These are phyloP conservation scores for Kwoniella heveanensis DNA, from an alignment of 768 basidiomycete species.

Conservation along the genomic window DNA sequence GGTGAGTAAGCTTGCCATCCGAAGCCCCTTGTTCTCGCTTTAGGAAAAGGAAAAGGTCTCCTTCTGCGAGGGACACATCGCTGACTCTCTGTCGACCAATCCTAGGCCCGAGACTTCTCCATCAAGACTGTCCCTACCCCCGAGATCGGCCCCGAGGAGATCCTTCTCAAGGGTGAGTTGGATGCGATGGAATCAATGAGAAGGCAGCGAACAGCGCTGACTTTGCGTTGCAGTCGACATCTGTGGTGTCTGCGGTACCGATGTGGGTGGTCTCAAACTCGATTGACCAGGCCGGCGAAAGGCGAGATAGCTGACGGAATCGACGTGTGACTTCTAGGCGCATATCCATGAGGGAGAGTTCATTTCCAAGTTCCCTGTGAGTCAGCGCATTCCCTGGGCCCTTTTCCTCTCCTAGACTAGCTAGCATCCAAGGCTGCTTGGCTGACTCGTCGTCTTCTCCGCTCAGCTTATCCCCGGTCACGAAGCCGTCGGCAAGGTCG, in stretches of 20 bases:
- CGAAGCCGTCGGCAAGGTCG: constrained; percentile 72
- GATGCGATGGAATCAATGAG: too few relatives aligned
- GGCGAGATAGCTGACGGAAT: background rate
- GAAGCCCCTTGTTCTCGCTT: background rate
- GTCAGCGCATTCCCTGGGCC: constrained; percentile 35
- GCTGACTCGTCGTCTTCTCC: background rate
- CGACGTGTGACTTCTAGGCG: constrained; percentile 32
- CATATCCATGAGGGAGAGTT: constrained; percentile 73
- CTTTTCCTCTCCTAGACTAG: too few relatives aligned
- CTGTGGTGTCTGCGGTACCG: constrained; percentile 65
- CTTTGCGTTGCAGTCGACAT: constrained; percentile 35
- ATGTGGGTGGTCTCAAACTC: constrained; percentile 51
- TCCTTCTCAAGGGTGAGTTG: constrained; percentile 69
- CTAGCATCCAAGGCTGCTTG: too few relatives aligned
- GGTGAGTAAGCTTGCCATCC: constrained; percentile 58
- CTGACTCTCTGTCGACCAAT: background rate
- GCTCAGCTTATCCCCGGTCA: constrained; percentile 71
- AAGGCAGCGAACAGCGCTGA: constrained; percentile 11
- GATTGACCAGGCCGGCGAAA: too few relatives aligned
- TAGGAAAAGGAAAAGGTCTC: background rate
- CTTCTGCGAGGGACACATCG: background rate
- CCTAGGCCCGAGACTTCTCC: constrained; percentile 68
- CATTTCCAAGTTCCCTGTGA: constrained; percentile 69
- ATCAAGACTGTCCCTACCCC: constrained; percentile 72
- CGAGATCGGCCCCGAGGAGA: constrained; percentile 67